Conservation (phyloP, 83 land plant genomes). For the Isoetes engelmannii region DNA sequence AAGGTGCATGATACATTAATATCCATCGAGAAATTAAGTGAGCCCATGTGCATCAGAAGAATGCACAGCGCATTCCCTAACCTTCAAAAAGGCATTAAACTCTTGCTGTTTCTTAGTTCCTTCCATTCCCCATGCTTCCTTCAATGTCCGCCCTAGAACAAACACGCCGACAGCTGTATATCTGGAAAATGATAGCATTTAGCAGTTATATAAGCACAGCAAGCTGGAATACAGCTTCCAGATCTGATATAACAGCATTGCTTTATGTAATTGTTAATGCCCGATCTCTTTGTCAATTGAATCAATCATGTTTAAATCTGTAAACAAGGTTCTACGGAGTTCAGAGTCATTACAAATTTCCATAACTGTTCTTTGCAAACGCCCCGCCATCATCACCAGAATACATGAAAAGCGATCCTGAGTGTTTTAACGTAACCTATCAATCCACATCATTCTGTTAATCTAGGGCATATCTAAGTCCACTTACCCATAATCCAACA, state of each 20-base stretch:
- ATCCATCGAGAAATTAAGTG: too few species aligned
- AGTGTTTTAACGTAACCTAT: conserved; percentile 7
- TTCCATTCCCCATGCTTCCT: conserved; percentile 8
- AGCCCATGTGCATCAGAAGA: too few species aligned
- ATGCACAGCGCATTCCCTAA: too few species aligned
- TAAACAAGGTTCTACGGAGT: background rate
- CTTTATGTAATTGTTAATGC: too few species aligned
- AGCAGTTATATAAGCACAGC: background rate
- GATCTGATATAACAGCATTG: too few species aligned
- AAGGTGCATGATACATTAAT: too few species aligned
- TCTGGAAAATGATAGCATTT: background rate
- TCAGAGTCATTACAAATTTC: conserved; percentile 1
- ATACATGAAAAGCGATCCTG: conserved; percentile 8
- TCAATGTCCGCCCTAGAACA: background rate
- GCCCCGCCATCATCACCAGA: background rate
- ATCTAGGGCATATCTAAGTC: too few species aligned
- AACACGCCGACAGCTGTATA: conserved; percentile 5
- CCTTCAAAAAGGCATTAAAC: background rate
- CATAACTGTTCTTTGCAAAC: conserved; percentile 6
- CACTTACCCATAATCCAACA: too few species aligned
- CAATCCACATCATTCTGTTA: background rate
- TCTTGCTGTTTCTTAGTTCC: background rate
- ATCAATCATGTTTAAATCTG: background rate
- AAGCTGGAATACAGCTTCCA: background rate
- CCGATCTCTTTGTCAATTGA: background rate